Conservation (phyloP, 768 basidiomycete species). For the Suillus lakei region DNA sequence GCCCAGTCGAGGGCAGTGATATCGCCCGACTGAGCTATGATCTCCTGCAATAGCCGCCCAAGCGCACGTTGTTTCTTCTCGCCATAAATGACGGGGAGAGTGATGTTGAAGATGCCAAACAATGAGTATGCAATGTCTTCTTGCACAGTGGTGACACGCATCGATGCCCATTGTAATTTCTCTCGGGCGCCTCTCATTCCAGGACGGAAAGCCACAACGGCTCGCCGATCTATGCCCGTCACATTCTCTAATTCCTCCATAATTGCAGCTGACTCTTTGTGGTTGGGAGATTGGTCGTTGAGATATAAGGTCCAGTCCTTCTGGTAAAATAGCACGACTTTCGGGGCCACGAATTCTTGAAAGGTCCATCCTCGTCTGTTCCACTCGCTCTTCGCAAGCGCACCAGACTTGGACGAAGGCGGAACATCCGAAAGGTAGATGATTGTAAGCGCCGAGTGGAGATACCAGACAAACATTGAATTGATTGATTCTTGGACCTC, state of each 20-base stretch:
- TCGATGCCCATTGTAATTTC: not conserved
- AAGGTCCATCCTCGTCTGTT: slow-evolving; percentile 9
- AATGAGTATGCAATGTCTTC: not conserved
- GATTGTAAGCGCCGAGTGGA: too few relatives aligned
- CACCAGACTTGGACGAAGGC: not conserved
- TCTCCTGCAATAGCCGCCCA: not conserved
- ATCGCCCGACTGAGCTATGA: not conserved
- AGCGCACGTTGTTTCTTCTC: not conserved
- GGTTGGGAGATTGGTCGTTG: not conserved
- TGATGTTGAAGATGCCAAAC: not conserved
- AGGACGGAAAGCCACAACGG: not conserved
- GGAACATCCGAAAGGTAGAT: too few relatives aligned
- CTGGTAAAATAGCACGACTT: not conserved
- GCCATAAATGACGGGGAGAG: not conserved
- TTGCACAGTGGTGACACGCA: not conserved
- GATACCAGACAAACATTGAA: slow-evolving; percentile 15
- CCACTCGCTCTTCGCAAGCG: not conserved
- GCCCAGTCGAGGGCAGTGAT: not conserved
- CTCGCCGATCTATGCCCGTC: not conserved
- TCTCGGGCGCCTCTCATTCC: not conserved
- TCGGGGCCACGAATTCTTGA: slow-evolving; percentile 11
- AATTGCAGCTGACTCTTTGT: not conserved
- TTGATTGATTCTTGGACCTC: slow-evolving; percentile 18
- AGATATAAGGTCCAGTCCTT: not conserved
- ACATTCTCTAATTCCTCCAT: not conserved